These are phyloP conservation scores for Zygosaccharomyces rouxii DNA, from an alignment of 805 yeast species.

Conservation along the genomic window DNA sequence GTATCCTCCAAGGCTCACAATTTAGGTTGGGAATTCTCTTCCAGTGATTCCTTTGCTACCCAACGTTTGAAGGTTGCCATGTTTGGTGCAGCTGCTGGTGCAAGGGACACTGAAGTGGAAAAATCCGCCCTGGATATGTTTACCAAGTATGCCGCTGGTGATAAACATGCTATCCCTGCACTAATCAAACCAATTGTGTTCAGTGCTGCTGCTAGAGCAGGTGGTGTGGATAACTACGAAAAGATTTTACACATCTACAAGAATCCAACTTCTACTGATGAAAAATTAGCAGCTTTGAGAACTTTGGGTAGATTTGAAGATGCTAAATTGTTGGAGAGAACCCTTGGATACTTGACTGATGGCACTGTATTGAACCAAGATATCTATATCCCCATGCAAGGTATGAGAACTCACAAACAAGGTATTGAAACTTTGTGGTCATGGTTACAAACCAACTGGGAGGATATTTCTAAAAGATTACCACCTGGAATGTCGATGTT, in stretches of 20 bases:
- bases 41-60: constrained; percentile 51
- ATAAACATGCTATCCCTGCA: constrained; percentile 65
- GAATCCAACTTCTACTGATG: constrained; percentile 57
- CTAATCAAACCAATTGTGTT: constrained; percentile 66
- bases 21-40: constrained; percentile 62
- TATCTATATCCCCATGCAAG: constrained; percentile 70
- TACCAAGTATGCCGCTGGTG: constrained; percentile 53
- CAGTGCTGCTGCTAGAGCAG: constrained; percentile 58
- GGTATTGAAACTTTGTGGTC: constrained; percentile 70
- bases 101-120: constrained; percentile 46
- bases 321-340: constrained; percentile 48
- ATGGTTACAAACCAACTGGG: constrained; percentile 77
- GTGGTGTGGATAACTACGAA: constrained; percentile 60
- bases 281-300: constrained; percentile 64
- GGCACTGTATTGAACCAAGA: constrained; percentile 67
- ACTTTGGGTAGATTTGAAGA: constrained; percentile 62
- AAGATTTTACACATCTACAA: constrained; percentile 55
- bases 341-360: constrained; percentile 52
- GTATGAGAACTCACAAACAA: constrained; percentile 55
- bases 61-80: constrained; percentile 65
- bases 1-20: constrained; percentile 49
- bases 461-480: constrained; percentile 53
- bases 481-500: constrained; percentile 83
- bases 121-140: constrained; percentile 48
- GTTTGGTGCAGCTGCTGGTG: constrained; percentile 54